phyloP scores from a whole-genome alignment of 2,329 filamentous ascomycete genomes.

The Gnomoniopsis sp. region DNA sequence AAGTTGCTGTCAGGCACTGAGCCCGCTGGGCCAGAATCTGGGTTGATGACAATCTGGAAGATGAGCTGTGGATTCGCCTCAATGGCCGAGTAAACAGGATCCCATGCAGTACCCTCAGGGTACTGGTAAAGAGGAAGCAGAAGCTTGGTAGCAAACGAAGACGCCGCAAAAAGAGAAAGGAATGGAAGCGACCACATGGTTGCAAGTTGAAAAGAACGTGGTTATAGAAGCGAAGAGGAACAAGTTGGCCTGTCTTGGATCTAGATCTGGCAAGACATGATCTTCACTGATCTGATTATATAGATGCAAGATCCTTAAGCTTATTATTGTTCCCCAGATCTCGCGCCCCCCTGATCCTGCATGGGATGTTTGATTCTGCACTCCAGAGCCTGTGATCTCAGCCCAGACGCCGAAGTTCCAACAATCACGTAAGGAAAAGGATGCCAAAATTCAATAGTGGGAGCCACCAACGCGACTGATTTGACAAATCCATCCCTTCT shows the following conservation, averaged over 20 bases:
- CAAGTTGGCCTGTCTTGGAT: background rate
- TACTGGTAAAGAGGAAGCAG: conserved; percentile 13
- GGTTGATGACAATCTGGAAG: conserved; percentile 14
- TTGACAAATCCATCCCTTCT: too few relatives aligned
- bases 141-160: conserved; percentile 8
- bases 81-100: conserved; percentile 4
- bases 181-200: conserved; percentile 5
- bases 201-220: background rate
- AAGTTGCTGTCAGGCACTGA: background rate
- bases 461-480: too few relatives aligned
- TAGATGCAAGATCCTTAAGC: background rate
- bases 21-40: conserved; percentile 9
- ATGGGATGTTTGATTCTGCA: background rate
- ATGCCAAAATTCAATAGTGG: background rate
- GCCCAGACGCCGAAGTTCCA: background rate
- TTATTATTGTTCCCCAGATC: background rate
- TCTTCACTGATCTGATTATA: background rate
- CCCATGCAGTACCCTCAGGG: conserved; percentile 4
- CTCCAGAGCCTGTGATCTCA: background rate
- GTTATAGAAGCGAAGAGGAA: background rate
- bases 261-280: background rate
- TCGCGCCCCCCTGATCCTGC: background rate
- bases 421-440: background rate
- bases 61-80: conserved; percentile 11
- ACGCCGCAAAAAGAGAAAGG: background rate